These are phyloP conservation scores for Aspergillus sclerotiicarbonarius DNA, from an alignment of 495 filamentous ascomycete genomes.

Conservation along the genomic window DNA sequence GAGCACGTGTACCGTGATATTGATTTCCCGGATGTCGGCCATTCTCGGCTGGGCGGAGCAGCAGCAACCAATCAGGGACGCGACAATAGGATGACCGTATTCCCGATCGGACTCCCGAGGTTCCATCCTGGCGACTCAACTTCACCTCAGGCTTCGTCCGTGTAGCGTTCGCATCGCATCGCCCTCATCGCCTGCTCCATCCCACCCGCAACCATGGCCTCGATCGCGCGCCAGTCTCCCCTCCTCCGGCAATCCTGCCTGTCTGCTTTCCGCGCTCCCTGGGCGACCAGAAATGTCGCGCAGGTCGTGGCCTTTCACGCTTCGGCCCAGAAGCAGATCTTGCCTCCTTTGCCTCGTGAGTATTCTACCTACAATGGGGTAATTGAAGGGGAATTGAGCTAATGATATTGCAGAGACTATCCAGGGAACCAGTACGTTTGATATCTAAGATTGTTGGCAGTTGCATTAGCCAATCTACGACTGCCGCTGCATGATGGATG, in stretches of 20 bases:
- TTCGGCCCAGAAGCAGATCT: constrained; percentile 62
- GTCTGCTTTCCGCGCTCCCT: constrained; percentile 37
- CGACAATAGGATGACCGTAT: constrained; percentile 44
- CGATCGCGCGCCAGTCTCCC: constrained; percentile 40
- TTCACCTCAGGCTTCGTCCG: constrained; percentile 30
- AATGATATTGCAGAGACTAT: constrained; percentile 79
- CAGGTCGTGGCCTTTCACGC: constrained; percentile 70
- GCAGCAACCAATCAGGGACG: constrained; percentile 41
- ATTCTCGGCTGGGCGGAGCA: constrained; percentile 46
- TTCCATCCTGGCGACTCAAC: constrained; percentile 27
- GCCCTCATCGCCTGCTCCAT: constrained; percentile 3
- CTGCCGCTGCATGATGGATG: background rate
- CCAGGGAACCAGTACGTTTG: constrained; percentile 74
- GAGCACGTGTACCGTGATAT: too few relatives aligned
- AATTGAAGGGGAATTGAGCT: background rate
- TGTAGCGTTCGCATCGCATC: constrained; percentile 17
- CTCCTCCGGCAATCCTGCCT: constrained; percentile 39
- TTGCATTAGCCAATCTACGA: background rate
- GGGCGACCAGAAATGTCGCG: constrained; percentile 38
- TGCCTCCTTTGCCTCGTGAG: constrained; percentile 69
- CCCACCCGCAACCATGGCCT: constrained; percentile 35
- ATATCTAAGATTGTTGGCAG: background rate
- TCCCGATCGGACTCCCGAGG: constrained; percentile 47
- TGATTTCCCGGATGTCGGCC: constrained; percentile 37
- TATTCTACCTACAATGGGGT: constrained; percentile 10